Evolutionary conservation across 768 basidiomycete species (phyloP).

Genomic region (Mrakia gelida): DNA sequence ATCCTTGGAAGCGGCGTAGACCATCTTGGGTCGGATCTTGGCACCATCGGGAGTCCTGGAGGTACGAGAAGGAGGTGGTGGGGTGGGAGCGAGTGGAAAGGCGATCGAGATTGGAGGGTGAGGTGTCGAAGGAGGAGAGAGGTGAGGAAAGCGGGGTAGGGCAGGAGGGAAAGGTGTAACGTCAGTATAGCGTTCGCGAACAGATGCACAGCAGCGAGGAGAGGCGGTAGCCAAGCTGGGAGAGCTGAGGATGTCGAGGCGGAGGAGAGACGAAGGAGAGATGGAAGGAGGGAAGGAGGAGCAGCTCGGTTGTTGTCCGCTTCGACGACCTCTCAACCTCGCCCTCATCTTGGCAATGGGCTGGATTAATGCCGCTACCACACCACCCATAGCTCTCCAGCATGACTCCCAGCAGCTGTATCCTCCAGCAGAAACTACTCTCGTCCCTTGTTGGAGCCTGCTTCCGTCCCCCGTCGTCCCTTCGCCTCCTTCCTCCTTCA

Average conservation of each 20-base stretch:
- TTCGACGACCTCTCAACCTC: background rate
- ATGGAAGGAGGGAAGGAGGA: constrained; percentile 2
- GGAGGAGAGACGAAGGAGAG: background rate
- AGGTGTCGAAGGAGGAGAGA: no score
- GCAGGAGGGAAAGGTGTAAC: no score
- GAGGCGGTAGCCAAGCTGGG: no score
- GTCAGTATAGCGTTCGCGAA: no score
- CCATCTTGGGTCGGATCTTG: constrained; percentile 87
- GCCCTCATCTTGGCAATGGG: background rate
- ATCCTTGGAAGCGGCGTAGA: constrained; percentile 82
- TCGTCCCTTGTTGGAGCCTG: background rate
- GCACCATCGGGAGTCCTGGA: constrained; percentile 79
- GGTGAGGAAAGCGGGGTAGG: no score
- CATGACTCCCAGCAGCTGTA: no score
- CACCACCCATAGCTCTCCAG: no score
- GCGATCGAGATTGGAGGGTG: background rate
- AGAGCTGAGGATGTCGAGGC: no score
- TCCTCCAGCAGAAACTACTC: no score
- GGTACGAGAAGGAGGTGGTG: background rate
- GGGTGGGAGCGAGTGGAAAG: background rate
- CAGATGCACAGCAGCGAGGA: no score
- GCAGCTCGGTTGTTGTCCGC: background rate
- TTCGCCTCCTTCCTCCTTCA: no score
- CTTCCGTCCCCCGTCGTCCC: background rate
- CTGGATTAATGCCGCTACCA: no score